Conservation (phyloP, 768 basidiomycete species). For the Pleurotus eryngii region DNA sequence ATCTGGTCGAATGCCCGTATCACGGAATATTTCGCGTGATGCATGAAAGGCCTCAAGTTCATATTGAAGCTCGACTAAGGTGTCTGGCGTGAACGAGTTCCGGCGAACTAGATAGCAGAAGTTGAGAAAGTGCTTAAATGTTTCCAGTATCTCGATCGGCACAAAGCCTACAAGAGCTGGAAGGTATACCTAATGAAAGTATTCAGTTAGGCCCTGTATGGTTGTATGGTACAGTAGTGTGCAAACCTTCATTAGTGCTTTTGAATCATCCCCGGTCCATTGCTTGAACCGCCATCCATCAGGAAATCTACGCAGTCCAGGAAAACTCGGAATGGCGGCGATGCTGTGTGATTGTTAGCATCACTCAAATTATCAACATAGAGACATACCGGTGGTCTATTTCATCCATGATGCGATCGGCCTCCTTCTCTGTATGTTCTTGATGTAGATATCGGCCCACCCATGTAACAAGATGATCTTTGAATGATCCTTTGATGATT, state of each 20-base stretch:
- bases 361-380: not conserved
- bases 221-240: no score
- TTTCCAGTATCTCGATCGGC: conserved; percentile 13
- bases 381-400: not conserved
- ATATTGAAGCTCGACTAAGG: conserved; percentile 8
- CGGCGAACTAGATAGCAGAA: conserved; percentile 22
- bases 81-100: conserved; percentile 7
- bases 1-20: conserved; percentile 9
- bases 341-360: not conserved
- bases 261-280: conserved; percentile 12
- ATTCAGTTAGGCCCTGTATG: no score
- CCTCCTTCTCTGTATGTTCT: conserved; percentile 12
- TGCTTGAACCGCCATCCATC: conserved; percentile 10
- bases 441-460: conserved; percentile 21
- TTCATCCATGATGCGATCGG: conserved; percentile 17
- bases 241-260: conserved; percentile 10
- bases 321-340: conserved; percentile 4
- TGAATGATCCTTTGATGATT: conserved; percentile 33
- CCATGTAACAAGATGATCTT: conserved; percentile 35
- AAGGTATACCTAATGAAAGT: conserved; percentile 16
- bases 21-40: conserved; percentile 12
- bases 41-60: conserved; percentile 10
- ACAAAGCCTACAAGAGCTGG: conserved; percentile 17
- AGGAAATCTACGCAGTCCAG: conserved; percentile 8
- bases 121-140: conserved; percentile 17